phyloP scores from a whole-genome alignment of 2,329 filamentous ascomycete species.

The Delphinella strobiligena region DNA sequence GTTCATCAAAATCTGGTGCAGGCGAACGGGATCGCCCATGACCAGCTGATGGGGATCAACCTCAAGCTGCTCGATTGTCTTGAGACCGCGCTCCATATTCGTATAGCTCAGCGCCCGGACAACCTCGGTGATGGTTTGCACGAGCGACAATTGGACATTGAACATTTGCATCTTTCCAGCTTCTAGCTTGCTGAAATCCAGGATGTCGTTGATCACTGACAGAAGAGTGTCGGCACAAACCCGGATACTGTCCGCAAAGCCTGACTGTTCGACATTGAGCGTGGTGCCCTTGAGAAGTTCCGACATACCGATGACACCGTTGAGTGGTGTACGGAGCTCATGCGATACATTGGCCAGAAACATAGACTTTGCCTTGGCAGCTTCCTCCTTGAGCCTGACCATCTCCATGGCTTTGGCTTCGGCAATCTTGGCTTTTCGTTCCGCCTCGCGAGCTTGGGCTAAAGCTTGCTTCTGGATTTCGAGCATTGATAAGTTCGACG shows the following conservation, averaged over 20 bases:
- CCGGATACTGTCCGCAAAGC: constrained; percentile 51
- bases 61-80: constrained; percentile 45
- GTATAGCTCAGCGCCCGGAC: constrained; percentile 52
- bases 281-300: constrained; percentile 48
- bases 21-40: constrained; percentile 38
- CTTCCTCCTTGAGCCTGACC: constrained; percentile 71
- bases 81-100: constrained; percentile 47
- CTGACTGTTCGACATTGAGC: constrained; percentile 46
- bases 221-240: constrained; percentile 48
- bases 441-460: constrained; percentile 58
- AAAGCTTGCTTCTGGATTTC: constrained; percentile 63
- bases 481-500: constrained; percentile 68
- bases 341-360: constrained; percentile 48
- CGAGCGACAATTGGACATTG: constrained; percentile 36
- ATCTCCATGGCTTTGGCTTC: constrained; percentile 67
- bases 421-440: constrained; percentile 64
- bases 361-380: constrained; percentile 70
- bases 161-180: constrained; percentile 50
- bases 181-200: constrained; percentile 41
- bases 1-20: constrained; percentile 53
- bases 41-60: constrained; percentile 43
- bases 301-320: constrained; percentile 46
- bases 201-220: constrained; percentile 41
- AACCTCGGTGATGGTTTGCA: constrained; percentile 51
- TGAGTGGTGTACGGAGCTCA: constrained; percentile 47